These are phyloP conservation scores for Sugiyamaella grinbergsii DNA, from an alignment of 1,139 yeast genomes.

Conservation along the genomic window DNA sequence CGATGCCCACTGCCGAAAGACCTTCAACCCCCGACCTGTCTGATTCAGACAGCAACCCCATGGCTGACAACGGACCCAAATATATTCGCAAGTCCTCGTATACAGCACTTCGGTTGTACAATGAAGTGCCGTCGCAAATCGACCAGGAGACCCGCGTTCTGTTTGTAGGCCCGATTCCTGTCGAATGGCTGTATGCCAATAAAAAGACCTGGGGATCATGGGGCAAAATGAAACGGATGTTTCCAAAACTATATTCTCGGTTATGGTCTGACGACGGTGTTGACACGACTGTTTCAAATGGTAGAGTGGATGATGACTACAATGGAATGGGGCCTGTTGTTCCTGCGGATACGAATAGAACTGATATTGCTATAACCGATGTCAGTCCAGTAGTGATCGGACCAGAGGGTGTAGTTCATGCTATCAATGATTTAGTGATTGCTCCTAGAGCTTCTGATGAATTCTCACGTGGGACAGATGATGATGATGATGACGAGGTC, in stretches of 20 bases:
- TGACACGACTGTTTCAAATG: background rate
- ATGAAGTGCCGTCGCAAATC: slow-evolving; percentile 54
- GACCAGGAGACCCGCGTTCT: slow-evolving; percentile 53
- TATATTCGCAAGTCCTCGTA: slow-evolving; percentile 46
- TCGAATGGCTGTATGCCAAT: slow-evolving; percentile 55
- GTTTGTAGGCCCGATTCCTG: slow-evolving; percentile 67
- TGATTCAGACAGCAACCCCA: background rate
- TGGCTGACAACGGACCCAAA: slow-evolving; percentile 2
- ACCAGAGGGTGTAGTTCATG: slow-evolving; percentile 11
- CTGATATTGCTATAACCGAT: background rate
- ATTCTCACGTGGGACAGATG: too few species aligned
- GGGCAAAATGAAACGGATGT: slow-evolving; percentile 18
- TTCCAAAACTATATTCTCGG: slow-evolving; percentile 20
- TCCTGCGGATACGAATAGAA: background rate
- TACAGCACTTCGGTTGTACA: slow-evolving; percentile 64
- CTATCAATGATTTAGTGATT: slow-evolving; percentile 14
- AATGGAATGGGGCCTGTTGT: slow-evolving; percentile 2
- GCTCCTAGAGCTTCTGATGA: slow-evolving; percentile 8
- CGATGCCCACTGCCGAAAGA: background rate
- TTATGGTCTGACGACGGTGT: slow-evolving; percentile 15
- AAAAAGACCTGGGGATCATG: slow-evolving; percentile 30
- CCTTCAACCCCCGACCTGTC: background rate
- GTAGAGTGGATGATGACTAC: background rate
- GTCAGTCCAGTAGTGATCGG: slow-evolving; percentile 1
- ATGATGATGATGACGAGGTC: background rate